Base-by-base conservation (phyloP, 108 stramenopile species). In the Cyclotella baltica region DNA sequence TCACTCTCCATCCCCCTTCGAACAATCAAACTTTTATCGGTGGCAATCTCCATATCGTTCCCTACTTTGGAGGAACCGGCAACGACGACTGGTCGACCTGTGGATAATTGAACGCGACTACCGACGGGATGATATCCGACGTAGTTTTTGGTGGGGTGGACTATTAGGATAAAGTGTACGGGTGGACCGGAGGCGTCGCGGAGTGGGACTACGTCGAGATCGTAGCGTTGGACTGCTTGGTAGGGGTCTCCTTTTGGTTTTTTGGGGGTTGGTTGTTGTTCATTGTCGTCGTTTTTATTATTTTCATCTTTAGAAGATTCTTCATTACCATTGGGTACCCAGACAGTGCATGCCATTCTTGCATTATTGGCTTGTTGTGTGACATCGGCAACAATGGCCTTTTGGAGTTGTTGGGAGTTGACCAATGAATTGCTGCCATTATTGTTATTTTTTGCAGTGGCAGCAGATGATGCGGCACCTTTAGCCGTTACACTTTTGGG, bases 291-390 rank as follows among this genome's bases (percentile, higher is more conserved):
- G 40, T n/a, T 40, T 23, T 31, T 43, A 23, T 2, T n/a, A 22
- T 28, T 38, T 55, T n/a, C 65, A 4, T 18, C 53, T 28, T 46
- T 58, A 16, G 34, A 67, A 30, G 19, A 3, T 11, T 66, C 53
- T 73, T 48, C 38, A 76, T 78, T 40, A 58, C 1, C 48, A 23
- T 61, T 34, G 43, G 68, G 86, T 4, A 88, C 88, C 70, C 88
- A 87, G 3, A 95, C 55, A 53, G 92, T 88, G 75, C 94, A 93
- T 23, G 87, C 84, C 94, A 95, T 95, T 58, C 94, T 87, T 22
- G 83, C 78, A 63, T 84, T 90, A 35, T 75, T 70, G 46, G 80
- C 81, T 62, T 80, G 72, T 75, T 87, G 80, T 37, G 88, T 77
- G 23, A 95, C 94, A 73, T 95, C 89, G 15, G 91, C 90, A 19